Base-by-base conservation (phyloP, 1,284 basidiomycete species). In the Gastroboletus turbinatus region DNA sequence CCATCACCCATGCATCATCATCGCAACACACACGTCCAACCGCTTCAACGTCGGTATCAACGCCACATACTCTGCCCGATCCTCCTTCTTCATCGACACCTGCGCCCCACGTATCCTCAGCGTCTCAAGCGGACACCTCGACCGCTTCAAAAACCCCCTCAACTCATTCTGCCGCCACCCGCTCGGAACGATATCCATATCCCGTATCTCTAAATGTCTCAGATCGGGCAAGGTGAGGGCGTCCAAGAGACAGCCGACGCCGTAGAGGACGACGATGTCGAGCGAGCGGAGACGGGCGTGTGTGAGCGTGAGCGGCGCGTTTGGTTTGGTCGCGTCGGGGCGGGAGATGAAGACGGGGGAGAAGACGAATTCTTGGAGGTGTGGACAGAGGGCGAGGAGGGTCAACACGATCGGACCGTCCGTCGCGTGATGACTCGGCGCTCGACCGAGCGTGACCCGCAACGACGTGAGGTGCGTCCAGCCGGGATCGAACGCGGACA, bases 31-130 rank as follows among this genome's bases (percentile, higher is more conserved):
- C 35, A 62, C 36, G 17, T 66, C 59, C 55, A 66, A 39, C 27
- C 61, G 52, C 30, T 59, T 64, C 50, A 67, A 40, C 21, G 60
- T 67, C 1, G 62, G 62, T 50, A 65, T 46, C 50, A 65, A n/a
- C 46, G 52, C 52, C 19, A 29, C 44, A 48, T 63, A 65, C 35
- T 46, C 53, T 23, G 44, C 42, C 32, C 52, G 50, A 35, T 52
- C 63, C 21, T 61, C 50, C 46, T 61, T 65, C 19, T 36, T 60
- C 10, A 60, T 52, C 42, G 53, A 50, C 47, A 46, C 58, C 19
- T 63, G 62, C 9, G 56, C 10, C 2, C 63, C 60, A 16, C 60
- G 52, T n/a, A 65, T 54, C 25, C 16, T 35, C 30, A 64, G 63
- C 38, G 36, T 60, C 57, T 60, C 63, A 6, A 67, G 58, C 17